phyloP scores from a whole-genome alignment of 176 grass and related monocot species.

The Pontederia paniculata region DNA sequence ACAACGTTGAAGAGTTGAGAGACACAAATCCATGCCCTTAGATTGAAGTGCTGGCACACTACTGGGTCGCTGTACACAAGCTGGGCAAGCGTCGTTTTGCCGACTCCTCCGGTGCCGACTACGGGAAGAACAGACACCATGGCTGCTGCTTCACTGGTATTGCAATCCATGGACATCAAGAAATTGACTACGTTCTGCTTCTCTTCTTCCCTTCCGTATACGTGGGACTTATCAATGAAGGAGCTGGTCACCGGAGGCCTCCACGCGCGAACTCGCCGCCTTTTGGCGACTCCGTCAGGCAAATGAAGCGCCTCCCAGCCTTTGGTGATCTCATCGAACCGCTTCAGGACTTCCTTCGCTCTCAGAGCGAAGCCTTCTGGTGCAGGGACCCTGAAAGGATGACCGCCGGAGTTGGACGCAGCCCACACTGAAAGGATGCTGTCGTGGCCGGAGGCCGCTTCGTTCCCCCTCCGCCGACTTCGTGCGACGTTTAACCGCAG shows the following conservation, averaged over 20 bases:
- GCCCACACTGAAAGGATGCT: too few relatives aligned
- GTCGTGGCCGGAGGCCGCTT: too few relatives aligned
- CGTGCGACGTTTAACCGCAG: neutral
- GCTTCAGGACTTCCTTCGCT: too few relatives aligned
- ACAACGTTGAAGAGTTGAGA: conserved; percentile 28
- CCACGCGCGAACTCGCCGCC: too few relatives aligned
- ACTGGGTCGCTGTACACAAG: conserved; percentile 26
- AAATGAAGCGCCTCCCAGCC: too few relatives aligned
- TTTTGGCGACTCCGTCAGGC: too few relatives aligned
- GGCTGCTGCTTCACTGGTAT: neutral
- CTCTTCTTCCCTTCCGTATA: conserved; percentile 30
- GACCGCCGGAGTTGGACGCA: too few relatives aligned
- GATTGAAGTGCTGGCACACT: conserved; percentile 17
- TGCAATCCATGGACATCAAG: neutral
- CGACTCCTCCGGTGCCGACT: conserved; percentile 34
- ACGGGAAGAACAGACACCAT: conserved; percentile 23
- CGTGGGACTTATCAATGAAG: conserved; percentile 17
- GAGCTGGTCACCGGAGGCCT: conserved; percentile 1
- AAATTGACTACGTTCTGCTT: conserved; percentile 16
- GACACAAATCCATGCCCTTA: conserved; percentile 29
- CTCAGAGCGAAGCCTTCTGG: too few relatives aligned
- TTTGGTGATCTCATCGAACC: too few relatives aligned
- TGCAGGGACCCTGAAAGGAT: too few relatives aligned
- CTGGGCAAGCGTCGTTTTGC: conserved; percentile 43
- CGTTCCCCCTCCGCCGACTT: neutral